A percentile compares a stretch with the other conserved stretches of the same genome.
Conservation (phyloP, 2,329 filamentous ascomycete species). For the Paramyrothecium roridum region DNA sequence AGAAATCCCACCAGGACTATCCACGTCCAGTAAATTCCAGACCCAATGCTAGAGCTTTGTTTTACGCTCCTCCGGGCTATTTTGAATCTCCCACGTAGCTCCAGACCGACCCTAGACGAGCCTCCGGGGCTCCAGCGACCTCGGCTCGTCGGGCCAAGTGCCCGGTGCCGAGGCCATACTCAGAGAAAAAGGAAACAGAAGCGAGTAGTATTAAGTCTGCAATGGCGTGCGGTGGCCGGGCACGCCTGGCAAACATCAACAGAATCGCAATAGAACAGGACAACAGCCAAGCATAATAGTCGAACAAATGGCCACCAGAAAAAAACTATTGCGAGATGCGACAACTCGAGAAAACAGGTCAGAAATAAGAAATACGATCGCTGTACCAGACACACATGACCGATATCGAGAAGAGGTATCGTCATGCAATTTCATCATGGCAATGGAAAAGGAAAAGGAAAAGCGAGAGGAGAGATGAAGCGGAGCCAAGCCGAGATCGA, state of each 20-base stretch:
- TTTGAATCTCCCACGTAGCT: not conserved
- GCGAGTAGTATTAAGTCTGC: slow-evolving; percentile 20
- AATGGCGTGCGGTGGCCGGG: slow-evolving; percentile 19
- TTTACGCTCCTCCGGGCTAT: not conserved
- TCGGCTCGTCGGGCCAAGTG: slow-evolving; percentile 6
- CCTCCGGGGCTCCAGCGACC: slow-evolving; percentile 28
- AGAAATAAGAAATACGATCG: slow-evolving; percentile 40
- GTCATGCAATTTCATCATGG: slow-evolving; percentile 58
- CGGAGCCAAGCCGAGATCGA: too few relatives aligned
- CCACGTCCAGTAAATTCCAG: not conserved
- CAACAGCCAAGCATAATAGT: slow-evolving; percentile 8
- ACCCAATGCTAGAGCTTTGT: not conserved
- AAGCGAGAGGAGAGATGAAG: slow-evolving; percentile 16
- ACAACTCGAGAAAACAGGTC: not conserved
- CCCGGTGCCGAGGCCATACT: slow-evolving; percentile 14
- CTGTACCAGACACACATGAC: slow-evolving; percentile 61
- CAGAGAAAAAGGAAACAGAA: slow-evolving; percentile 3
- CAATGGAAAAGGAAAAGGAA: slow-evolving; percentile 33
- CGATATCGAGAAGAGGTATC: slow-evolving; percentile 48
- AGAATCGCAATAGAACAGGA: slow-evolving; percentile 1
- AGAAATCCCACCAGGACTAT: not conserved
- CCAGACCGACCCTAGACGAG: slow-evolving; percentile 17
- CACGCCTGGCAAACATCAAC: slow-evolving; percentile 6
- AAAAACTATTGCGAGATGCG: slow-evolving; percentile 10
- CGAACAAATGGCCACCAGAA: slow-evolving; percentile 11